These are phyloP conservation scores for Hysterium pulicare DNA, from an alignment of 2,329 filamentous ascomycete genomes.

Conservation along the genomic window DNA sequence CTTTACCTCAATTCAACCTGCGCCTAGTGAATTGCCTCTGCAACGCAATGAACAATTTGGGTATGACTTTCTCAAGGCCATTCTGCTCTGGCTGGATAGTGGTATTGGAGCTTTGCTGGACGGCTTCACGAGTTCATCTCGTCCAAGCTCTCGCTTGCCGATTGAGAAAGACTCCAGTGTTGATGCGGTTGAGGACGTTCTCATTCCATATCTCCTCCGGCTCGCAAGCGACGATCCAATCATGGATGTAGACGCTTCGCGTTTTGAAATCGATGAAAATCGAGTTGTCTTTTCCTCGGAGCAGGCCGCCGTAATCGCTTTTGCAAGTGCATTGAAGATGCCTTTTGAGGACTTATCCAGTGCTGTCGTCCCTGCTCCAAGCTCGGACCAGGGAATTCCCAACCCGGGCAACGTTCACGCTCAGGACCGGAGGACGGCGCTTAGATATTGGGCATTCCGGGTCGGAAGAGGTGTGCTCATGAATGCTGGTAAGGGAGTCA, in stretches of 20 bases:
- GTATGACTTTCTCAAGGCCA: slow-evolving; percentile 64
- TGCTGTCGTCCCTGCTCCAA: slow-evolving; percentile 30
- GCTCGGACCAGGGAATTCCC: slow-evolving; percentile 9
- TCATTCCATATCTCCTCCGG: slow-evolving; percentile 59
- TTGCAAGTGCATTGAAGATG: slow-evolving; percentile 51
- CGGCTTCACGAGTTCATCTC: slow-evolving; percentile 52
- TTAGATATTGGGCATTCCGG: slow-evolving; percentile 57
- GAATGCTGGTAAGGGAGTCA: slow-evolving; percentile 54
- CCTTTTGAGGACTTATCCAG: slow-evolving; percentile 51
- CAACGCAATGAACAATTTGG: slow-evolving; percentile 51
- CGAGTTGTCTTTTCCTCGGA: slow-evolving; percentile 53
- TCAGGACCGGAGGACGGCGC: slow-evolving; percentile 45
- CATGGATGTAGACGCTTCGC: slow-evolving; percentile 55
- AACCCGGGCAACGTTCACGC: slow-evolving; percentile 21
- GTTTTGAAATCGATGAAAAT: slow-evolving; percentile 55
- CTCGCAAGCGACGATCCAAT: slow-evolving; percentile 51
- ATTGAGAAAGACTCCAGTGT: slow-evolving; percentile 49
- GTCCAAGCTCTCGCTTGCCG: slow-evolving; percentile 48
- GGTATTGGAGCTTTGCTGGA: slow-evolving; percentile 54
- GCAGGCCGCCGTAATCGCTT: slow-evolving; percentile 54
- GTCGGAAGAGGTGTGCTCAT: slow-evolving; percentile 59
- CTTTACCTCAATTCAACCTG: slow-evolving; percentile 50
- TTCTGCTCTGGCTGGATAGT: slow-evolving; percentile 60
- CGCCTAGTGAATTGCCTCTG: slow-evolving; percentile 35
- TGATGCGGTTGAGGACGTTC: slow-evolving; percentile 52